Conservation (phyloP, 2,329 filamentous ascomycete genomes). For the Clonostachys rhizophaga region DNA sequence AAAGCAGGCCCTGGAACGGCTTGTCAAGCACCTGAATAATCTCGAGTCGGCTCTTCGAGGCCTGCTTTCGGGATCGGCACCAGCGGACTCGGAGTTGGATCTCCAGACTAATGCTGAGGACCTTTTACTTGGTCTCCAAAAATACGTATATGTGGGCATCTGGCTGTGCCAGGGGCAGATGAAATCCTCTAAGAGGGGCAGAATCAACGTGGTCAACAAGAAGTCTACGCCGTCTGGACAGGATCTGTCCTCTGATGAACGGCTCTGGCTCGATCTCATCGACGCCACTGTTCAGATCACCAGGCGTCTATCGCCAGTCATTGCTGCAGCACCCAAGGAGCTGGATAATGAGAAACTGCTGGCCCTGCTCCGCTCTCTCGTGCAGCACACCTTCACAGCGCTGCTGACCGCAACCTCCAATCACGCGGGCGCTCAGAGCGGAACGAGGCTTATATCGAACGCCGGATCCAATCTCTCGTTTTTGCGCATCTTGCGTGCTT, state of each 20-base stretch:
- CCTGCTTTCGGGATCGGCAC: conserved; percentile 35
- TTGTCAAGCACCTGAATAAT: conserved; percentile 75
- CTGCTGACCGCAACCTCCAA: conserved; percentile 72
- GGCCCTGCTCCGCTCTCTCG: conserved; percentile 66
- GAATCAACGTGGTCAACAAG: conserved; percentile 39
- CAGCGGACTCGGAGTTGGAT: conserved; percentile 37
- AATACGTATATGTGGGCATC: conserved; percentile 87
- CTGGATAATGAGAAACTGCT: conserved; percentile 59
- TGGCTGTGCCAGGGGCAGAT: conserved; percentile 92
- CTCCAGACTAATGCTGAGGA: conserved; percentile 65
- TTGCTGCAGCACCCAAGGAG: conserved; percentile 23
- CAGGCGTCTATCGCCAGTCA: conserved; percentile 53
- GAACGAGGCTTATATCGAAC: conserved; percentile 26
- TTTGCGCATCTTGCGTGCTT: conserved; percentile 81
- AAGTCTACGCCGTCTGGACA: conserved; percentile 37
- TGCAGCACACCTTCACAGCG: conserved; percentile 88
- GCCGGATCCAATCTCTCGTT: conserved; percentile 67
- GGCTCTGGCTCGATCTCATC: conserved; percentile 57
- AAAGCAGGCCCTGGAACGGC: conserved; percentile 75
- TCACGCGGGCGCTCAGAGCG: conserved; percentile 23
- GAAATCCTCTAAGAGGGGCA: conserved; percentile 43
- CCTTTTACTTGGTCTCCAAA: conserved; percentile 73
- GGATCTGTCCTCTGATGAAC: conserved; percentile 46
- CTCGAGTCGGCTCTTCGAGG: conserved; percentile 75
- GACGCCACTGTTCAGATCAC: conserved; percentile 60